These are phyloP conservation scores for Chaetomium sp. DNA, from an alignment of 2,329 filamentous ascomycete genomes.

Conservation along the genomic window DNA sequence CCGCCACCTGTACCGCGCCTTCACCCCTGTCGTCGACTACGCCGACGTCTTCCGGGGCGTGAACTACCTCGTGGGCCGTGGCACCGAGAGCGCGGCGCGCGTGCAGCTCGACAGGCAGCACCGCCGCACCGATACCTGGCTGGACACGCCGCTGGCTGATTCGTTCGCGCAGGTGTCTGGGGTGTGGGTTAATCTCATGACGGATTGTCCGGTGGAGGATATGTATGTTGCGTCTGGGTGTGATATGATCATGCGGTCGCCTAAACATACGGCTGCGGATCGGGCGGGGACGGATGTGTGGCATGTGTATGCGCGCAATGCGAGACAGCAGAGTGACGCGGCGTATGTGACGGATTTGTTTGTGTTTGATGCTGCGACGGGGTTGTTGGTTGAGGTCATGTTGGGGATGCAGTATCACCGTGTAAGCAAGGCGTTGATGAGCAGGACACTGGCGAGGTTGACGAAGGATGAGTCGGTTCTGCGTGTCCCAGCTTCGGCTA, in stretches of 20 bases:
- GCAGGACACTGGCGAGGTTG: constrained; percentile 2
- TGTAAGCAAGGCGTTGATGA: constrained; percentile 25
- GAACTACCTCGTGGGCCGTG: constrained; percentile 25
- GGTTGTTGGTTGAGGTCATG: constrained; percentile 29
- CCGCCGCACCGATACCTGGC: constrained; percentile 17
- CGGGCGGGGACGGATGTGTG: neutral
- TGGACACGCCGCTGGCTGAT: constrained; percentile 28
- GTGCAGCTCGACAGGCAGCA: constrained; percentile 21
- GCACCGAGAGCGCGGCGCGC: constrained; percentile 27
- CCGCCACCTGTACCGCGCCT: constrained; percentile 33
- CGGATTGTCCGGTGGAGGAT: constrained; percentile 19
- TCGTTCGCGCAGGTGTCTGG: constrained; percentile 33
- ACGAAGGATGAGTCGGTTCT: neutral
- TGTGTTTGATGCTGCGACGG: constrained; percentile 28
- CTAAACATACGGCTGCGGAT: constrained; percentile 4
- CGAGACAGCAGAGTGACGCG: constrained; percentile 21
- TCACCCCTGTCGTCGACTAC: constrained; percentile 33
- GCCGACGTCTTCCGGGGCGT: constrained; percentile 28
- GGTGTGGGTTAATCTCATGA: constrained; percentile 33
- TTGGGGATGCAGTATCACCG: constrained; percentile 29
- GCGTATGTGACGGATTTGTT: constrained; percentile 30
- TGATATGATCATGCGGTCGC: constrained; percentile 30
- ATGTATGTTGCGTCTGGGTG: constrained; percentile 31
- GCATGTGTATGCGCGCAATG: constrained; percentile 3
- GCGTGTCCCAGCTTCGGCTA: neutral